A percentile compares a stretch with the other conserved stretches of the same genome.
Evolutionary conservation across 768 basidiomycete species (phyloP).

Genomic region (Favolaschia claudopus): DNA sequence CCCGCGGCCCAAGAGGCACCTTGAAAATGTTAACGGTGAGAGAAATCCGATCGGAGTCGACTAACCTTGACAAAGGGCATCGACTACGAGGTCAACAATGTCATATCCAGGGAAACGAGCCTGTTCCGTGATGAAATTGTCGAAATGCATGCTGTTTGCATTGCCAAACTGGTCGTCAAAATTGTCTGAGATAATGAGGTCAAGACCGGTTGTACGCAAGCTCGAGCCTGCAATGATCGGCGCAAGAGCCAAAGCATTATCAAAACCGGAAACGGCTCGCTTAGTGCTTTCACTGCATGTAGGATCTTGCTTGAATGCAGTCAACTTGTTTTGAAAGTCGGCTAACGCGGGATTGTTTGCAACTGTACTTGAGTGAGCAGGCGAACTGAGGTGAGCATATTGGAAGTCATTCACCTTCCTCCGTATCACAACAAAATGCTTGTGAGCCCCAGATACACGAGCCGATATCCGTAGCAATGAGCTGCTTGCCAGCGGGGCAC

Average conservation of each 20-base stretch:
- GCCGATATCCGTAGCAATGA: background rate
- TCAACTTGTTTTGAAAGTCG: background rate
- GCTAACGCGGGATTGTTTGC: background rate
- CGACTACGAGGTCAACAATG: background rate
- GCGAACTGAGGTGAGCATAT: background rate
- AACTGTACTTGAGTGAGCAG: background rate
- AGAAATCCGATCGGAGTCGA: too few relatives aligned
- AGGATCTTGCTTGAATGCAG: background rate
- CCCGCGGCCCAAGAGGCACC: background rate
- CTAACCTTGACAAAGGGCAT: background rate
- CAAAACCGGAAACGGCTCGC: background rate
- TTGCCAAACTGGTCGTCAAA: background rate
- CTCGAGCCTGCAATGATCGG: background rate
- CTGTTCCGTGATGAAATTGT: background rate
- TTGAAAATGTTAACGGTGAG: too few relatives aligned
- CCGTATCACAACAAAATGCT: background rate
- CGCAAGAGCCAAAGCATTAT: background rate
- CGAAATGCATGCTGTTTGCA: background rate
- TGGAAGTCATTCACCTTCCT: background rate
- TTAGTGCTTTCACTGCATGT: background rate
- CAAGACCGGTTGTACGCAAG: background rate
- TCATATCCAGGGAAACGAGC: background rate
- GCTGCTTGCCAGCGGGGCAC: background rate
- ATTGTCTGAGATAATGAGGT: background rate
- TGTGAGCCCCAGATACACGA: background rate